Conservation (phyloP, 257 asterid species). For the Cruciata laevipes region DNA sequence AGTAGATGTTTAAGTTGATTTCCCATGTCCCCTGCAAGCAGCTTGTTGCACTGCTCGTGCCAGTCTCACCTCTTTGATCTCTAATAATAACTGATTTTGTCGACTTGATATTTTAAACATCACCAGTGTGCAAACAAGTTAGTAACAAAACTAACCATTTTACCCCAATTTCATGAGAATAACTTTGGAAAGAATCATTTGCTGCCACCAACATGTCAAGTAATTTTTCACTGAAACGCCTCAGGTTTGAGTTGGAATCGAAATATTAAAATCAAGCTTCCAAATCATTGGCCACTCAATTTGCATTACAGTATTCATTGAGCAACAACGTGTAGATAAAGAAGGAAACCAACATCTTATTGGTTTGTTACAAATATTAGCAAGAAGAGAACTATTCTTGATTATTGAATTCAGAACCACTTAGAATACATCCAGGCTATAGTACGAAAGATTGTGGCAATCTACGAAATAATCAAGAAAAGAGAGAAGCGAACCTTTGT, state of each 20-base stretch:
- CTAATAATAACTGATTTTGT: conserved; percentile 60
- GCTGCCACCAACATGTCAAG: background rate
- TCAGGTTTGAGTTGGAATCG: background rate
- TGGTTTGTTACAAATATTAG: background rate
- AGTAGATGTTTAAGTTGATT: conserved; percentile 58
- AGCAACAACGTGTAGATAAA: background rate
- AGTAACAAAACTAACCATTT: background rate
- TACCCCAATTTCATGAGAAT: background rate
- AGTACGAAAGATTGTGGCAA: background rate
- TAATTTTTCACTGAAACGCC: background rate
- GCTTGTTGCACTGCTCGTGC: conserved; percentile 84
- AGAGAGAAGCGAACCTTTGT: conserved; percentile 45
- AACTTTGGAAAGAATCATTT: background rate
- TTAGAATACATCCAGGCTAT: background rate
- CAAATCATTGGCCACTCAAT: background rate
- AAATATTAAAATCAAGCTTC: background rate
- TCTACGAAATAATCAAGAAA: background rate
- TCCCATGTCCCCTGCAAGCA: conserved; percentile 72
- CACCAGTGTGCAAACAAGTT: background rate
- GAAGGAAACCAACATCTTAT: background rate
- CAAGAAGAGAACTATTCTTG: background rate
- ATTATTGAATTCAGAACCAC: background rate
- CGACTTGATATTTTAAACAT: conserved; percentile 70
- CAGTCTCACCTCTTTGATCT: conserved; percentile 87
- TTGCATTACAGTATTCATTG: background rate